Evolutionary conservation across 78 protist species (phyloP), one percentile per base, ranked within the genome.

Genomic region (Dictyostelium citrinum): DNA sequence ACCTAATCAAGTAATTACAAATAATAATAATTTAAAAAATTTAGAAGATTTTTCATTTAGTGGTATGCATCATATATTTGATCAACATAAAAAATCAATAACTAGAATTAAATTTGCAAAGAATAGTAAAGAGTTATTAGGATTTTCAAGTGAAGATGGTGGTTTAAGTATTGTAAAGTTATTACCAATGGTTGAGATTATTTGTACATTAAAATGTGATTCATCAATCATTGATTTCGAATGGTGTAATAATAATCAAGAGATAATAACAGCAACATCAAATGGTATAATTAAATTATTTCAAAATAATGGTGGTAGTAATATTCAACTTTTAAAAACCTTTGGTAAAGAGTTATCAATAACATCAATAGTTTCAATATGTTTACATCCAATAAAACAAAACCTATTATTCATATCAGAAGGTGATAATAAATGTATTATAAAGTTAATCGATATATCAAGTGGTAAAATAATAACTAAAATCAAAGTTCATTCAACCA

Each of bases 31-130:
- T 29, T 11, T 0, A 27, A 81, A 81, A n/a, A 8, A 49, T 49
- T 37, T 77, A 35, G n/a, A 72, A n/a, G 93, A 86, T 41, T 86
- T 78, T 78, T 86, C 93, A 86, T 86, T 86, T 78, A 45, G 78
- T 60, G 93, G 93, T 29, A 86, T 86, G 83, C 84, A 86, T 45
- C 93, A 86, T 86, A 78, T 86, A n/a, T 86, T 86, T 86, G 93
- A 39, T 46, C 35, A 64, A 78, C 93, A 86, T 33, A 86, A 86
- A n/a, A 86, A 67, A 68, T 51, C 85, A 4, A 78, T 86, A 5
- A 51, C 82, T 7, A 76, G 93, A 33, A 77, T 86, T 46, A 86
- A 49, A 78, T 86, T 67, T 78, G 93, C 85, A 24, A 86, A 86
- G 67, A 46, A 78, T 77, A 78, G 72, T 67, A 49, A 37, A 75